These are phyloP conservation scores for Candida boidinii DNA, from an alignment of 805 yeast species.

Conservation along the genomic window DNA sequence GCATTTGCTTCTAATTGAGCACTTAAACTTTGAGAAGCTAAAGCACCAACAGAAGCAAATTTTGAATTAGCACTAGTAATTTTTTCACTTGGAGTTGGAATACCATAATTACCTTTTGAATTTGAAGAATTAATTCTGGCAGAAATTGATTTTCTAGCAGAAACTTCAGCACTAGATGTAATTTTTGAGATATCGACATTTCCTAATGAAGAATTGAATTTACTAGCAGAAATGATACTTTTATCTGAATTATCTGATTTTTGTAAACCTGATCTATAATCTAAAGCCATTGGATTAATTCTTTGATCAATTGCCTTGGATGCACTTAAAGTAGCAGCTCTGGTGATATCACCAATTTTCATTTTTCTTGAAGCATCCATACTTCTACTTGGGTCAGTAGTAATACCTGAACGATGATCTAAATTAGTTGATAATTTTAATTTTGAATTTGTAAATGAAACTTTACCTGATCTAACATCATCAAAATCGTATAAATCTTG, in stretches of 20 bases:
- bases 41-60: slow-evolving; percentile 49
- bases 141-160: slow-evolving; percentile 23
- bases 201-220: slow-evolving; percentile 32
- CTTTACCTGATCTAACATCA: slow-evolving; percentile 31
- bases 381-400: slow-evolving; percentile 19
- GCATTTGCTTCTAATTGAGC: slow-evolving; percentile 37
- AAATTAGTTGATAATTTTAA: slow-evolving; percentile 7
- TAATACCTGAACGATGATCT: slow-evolving; percentile 18
- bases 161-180: slow-evolving; percentile 34
- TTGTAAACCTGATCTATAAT: slow-evolving; percentile 22
- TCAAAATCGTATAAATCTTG: slow-evolving; percentile 35
- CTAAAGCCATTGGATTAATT: slow-evolving; percentile 30
- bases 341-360: slow-evolving; percentile 20
- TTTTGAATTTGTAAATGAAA: slow-evolving; percentile 10
- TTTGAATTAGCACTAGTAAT: slow-evolving; percentile 31
- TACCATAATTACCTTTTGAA: slow-evolving; percentile 17
- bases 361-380: slow-evolving; percentile 21
- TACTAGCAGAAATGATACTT: too few relatives aligned
- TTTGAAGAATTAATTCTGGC: slow-evolving; percentile 17
- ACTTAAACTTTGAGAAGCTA: slow-evolving; percentile 39
- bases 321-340: slow-evolving; percentile 29
- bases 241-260: slow-evolving; percentile 17
- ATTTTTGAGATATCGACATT: slow-evolving; percentile 46
- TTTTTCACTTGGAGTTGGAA: slow-evolving; percentile 34
- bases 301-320: slow-evolving; percentile 36